These are phyloP conservation scores for Mortierella sp. DNA, from an alignment of 371 early-diverging fungal genomes.

Conservation along the genomic window DNA sequence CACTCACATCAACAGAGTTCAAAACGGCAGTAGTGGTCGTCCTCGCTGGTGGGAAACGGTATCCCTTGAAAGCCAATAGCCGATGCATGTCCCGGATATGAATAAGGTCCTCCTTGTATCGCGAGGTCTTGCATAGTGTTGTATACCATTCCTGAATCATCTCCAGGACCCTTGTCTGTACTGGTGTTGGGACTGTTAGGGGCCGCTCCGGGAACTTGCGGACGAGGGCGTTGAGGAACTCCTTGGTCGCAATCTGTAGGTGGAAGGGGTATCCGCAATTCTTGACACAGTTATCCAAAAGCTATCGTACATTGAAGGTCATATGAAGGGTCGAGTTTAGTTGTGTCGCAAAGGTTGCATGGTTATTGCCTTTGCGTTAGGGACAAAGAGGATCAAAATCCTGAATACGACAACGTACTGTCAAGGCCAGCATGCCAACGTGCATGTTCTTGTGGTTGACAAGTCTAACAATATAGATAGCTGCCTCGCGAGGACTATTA, in stretches of 20 bases:
- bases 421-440: conserved; percentile 81
- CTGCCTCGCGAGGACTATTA: conserved; percentile 88
- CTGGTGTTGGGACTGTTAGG: conserved; percentile 67
- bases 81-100: conserved; percentile 95
- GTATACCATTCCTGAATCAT: conserved; percentile 94
- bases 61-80: conserved; percentile 88
- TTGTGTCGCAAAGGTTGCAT: neutral
- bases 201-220: conserved; percentile 90
- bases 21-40: conserved; percentile 73
- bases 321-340: neutral
- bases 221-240: conserved; percentile 95
- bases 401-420: conserved; percentile 58
- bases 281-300: conserved; percentile 94
- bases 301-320: conserved; percentile 56
- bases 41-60: conserved; percentile 87
- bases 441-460: conserved; percentile 79
- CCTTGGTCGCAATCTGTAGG: conserved; percentile 91
- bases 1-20: conserved; percentile 63
- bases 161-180: conserved; percentile 89
- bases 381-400: neutral
- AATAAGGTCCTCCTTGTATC: conserved; percentile 90
- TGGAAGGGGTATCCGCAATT: conserved; percentile 98
- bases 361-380: neutral
- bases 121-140: conserved; percentile 83
- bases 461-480: conserved; percentile 79